These are phyloP conservation scores for Coemansia sp. DNA, from an alignment of 192 early-diverging fungal species.

Conservation along the genomic window DNA sequence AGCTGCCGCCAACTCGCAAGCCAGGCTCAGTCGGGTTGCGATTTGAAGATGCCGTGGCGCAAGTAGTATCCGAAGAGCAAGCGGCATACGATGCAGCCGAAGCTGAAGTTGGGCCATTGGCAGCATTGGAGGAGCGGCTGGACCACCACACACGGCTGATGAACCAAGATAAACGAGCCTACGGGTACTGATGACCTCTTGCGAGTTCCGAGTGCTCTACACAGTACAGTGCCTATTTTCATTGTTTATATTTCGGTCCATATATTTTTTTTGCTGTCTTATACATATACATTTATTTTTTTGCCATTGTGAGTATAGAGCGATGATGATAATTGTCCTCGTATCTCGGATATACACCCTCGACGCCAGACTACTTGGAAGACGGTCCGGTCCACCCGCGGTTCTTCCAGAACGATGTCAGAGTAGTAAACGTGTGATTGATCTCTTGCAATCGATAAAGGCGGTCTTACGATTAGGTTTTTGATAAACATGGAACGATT, in stretches of 20 bases:
- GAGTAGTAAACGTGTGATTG: slow-evolving; percentile 22
- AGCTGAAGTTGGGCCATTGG: slow-evolving; percentile 20
- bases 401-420: slow-evolving; percentile 34
- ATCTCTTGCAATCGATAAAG: slow-evolving; percentile 27
- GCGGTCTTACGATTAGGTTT: background rate
- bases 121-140: slow-evolving; percentile 33
- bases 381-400: slow-evolving; percentile 55
- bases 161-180: slow-evolving; percentile 23
- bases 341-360: too few species aligned
- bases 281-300: too few species aligned
- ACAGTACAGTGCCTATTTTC: too few species aligned
- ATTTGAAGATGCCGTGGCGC: slow-evolving; percentile 27
- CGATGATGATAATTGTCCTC: too few species aligned
- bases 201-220: background rate
- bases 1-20: slow-evolving; percentile 68
- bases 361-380: slow-evolving; percentile 49
- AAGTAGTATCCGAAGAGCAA: slow-evolving; percentile 30
- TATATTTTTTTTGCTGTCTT: background rate
- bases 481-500: background rate
- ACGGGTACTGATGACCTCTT: slow-evolving; percentile 16
- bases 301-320: too few species aligned
- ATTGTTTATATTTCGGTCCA: slow-evolving; percentile 23
- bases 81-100: slow-evolving; percentile 38
- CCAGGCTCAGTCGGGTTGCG: slow-evolving; percentile 20
- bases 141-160: slow-evolving; percentile 34